Conservation (phyloP, 352 stramenopile genomes). For the Phytophthora sp. region DNA sequence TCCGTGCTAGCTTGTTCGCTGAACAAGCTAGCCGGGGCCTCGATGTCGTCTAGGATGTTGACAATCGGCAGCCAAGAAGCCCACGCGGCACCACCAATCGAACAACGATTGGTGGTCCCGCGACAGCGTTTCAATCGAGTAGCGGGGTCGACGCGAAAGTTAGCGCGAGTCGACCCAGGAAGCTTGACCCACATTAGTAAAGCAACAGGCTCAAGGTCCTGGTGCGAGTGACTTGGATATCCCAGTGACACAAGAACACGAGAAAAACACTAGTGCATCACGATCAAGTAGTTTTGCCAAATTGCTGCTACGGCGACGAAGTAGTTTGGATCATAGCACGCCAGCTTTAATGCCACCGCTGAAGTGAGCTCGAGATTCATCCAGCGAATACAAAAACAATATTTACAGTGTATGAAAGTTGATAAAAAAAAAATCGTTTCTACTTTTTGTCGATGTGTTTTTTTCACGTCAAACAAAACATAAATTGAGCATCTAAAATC, state of each 20-base stretch:
- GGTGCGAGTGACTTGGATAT: conserved; percentile 79
- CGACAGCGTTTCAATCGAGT: neutral
- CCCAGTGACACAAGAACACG: conserved; percentile 6
- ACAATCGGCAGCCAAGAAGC: no score
- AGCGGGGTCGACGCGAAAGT: neutral
- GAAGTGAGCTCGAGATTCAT: neutral
- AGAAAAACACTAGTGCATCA: neutral
- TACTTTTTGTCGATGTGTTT: no score
- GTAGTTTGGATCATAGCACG: neutral
- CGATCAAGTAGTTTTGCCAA: neutral
- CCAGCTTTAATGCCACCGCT: neutral
- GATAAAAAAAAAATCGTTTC: no score
- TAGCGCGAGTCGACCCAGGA: neutral
- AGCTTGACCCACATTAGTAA: conserved; percentile 52
- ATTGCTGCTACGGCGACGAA: neutral
- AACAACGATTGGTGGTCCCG: no score
- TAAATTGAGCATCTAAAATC: no score
- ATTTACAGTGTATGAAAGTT: no score
- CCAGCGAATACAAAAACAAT: neutral
- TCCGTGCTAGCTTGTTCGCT: no score
- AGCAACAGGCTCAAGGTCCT: no score
- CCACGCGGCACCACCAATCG: no score
- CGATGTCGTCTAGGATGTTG: no score
- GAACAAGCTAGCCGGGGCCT: no score
- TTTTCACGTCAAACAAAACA: no score